Percentiles rank a stretch among this genome's conserved stretches.
phyloP scores from a whole-genome alignment of 1,284 basidiomycete species.

The Irpex lacteus region DNA sequence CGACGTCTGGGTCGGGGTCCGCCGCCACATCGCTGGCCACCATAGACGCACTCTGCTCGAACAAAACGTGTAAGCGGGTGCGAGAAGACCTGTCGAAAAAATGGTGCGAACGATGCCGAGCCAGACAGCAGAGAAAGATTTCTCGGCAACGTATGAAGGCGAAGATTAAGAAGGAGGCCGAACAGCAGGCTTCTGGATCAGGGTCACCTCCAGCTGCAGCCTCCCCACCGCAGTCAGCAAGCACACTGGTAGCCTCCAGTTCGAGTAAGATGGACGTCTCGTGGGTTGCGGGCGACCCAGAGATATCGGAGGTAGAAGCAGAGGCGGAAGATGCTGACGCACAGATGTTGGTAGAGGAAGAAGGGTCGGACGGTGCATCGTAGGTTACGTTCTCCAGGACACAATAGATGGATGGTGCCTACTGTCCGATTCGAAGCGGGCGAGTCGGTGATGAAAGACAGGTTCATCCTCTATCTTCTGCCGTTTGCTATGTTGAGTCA shows the following conservation, averaged over 20 bases:
- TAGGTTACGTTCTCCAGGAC: not conserved
- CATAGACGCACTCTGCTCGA: not conserved
- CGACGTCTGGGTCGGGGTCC: not conserved
- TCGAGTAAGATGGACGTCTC: not conserved
- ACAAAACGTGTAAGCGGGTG: not conserved
- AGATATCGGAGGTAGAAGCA: not conserved
- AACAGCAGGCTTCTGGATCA: not conserved
- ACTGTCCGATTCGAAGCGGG: not conserved
- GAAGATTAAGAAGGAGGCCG: not conserved
- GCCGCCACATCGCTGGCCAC: not conserved
- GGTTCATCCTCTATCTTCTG: not conserved
- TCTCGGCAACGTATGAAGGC: not conserved
- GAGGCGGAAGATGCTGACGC: not conserved
- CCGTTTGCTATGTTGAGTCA: not conserved
- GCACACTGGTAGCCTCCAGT: not conserved
- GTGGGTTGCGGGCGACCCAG: not conserved
- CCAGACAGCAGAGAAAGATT: conserved; percentile 1
- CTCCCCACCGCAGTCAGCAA: not conserved
- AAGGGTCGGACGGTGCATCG: not conserved
- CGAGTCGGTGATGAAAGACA: not conserved
- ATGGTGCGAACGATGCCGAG: conserved; percentile 1
- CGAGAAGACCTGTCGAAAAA: not conserved
- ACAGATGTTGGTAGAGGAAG: not conserved
- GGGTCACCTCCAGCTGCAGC: not conserved
- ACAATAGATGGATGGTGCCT: not conserved